Conservation (phyloP, 2,329 filamentous ascomycete genomes). For the Lachnellula hyalina region DNA sequence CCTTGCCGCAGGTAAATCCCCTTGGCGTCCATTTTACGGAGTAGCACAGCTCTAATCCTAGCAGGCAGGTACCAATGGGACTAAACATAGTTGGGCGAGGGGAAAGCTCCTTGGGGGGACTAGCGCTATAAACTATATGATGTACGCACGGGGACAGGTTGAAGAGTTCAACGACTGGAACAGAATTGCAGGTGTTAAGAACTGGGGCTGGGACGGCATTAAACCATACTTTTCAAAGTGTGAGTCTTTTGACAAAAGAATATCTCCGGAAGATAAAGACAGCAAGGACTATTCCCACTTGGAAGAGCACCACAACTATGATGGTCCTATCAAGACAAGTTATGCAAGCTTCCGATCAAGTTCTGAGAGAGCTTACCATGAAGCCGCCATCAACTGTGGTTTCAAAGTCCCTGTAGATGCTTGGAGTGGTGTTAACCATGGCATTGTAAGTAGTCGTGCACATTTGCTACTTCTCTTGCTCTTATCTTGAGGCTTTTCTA, state of each 20-base stretch:
- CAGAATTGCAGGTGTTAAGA: conserved; percentile 34
- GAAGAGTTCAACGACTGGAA: conserved; percentile 37
- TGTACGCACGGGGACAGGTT: conserved; percentile 20
- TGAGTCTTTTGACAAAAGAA: conserved; percentile 11
- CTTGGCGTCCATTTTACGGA: background rate
- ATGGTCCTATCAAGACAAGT: conserved; percentile 16
- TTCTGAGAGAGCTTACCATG: conserved; percentile 9
- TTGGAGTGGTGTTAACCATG: conserved; percentile 16
- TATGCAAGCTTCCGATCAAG: conserved; percentile 10
- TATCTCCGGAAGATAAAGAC: background rate
- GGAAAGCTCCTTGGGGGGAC: conserved; percentile 34
- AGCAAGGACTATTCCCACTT: conserved; percentile 11
- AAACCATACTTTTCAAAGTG: conserved; percentile 38
- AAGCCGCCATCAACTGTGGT: background rate
- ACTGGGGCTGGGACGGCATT: conserved; percentile 37
- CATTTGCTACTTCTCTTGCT: too few species aligned
- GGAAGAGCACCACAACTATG: conserved; percentile 8
- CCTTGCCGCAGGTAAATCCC: conserved; percentile 10
- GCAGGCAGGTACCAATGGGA: conserved; percentile 5
- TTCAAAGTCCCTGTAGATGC: conserved; percentile 9
- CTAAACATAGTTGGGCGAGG: conserved; percentile 17
- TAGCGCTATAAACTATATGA: conserved; percentile 34
- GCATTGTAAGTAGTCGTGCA: background rate
- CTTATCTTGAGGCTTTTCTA: too few species aligned
- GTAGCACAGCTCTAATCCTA: background rate